Conservation (phyloP, 345 rosid genomes). For the Arabis hirsuta region DNA sequence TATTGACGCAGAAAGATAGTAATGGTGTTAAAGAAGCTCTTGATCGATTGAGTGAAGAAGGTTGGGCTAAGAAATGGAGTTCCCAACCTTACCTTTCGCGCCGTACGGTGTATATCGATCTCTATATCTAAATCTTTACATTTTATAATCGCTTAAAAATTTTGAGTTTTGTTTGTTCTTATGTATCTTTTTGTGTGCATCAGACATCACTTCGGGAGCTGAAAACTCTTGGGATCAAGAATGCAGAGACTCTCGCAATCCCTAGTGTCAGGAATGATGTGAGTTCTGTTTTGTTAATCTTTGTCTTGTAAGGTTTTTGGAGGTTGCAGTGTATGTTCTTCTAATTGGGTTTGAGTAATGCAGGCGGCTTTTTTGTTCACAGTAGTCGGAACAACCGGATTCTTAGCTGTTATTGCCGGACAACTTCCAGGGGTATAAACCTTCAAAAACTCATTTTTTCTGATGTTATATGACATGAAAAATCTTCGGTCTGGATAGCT, state of each 20-base stretch:
- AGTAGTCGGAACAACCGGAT: slow-evolving; percentile 83
- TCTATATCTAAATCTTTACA: slow-evolving; percentile 30
- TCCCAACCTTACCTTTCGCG: slow-evolving; percentile 96
- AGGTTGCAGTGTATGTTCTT: slow-evolving; percentile 21
- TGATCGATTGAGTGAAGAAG: slow-evolving; percentile 63
- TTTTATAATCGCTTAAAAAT: background rate
- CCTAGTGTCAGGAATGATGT: slow-evolving; percentile 97
- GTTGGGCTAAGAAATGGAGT: slow-evolving; percentile 96
- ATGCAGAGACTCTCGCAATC: slow-evolving; percentile 89
- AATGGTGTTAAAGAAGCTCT: slow-evolving; percentile 82
- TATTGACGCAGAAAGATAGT: slow-evolving; percentile 72
- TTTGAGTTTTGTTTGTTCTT: background rate
- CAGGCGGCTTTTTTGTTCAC: slow-evolving; percentile 97
- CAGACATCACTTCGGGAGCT: slow-evolving; percentile 90
- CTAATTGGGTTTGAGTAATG: slow-evolving; percentile 52
- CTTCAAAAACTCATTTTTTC: slow-evolving; percentile 1
- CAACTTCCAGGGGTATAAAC: slow-evolving; percentile 96
- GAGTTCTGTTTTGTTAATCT: slow-evolving; percentile 44
- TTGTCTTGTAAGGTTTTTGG: background rate
- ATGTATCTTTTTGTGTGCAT: background rate
- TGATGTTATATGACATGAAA: background rate
- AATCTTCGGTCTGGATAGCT: background rate
- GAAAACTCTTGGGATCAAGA: slow-evolving; percentile 77
- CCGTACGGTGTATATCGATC: slow-evolving; percentile 75
- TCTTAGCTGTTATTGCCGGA: slow-evolving; percentile 80